Evolutionary conservation across 257 asterid species (phyloP).

Genomic region (Coffea eugenioides): DNA sequence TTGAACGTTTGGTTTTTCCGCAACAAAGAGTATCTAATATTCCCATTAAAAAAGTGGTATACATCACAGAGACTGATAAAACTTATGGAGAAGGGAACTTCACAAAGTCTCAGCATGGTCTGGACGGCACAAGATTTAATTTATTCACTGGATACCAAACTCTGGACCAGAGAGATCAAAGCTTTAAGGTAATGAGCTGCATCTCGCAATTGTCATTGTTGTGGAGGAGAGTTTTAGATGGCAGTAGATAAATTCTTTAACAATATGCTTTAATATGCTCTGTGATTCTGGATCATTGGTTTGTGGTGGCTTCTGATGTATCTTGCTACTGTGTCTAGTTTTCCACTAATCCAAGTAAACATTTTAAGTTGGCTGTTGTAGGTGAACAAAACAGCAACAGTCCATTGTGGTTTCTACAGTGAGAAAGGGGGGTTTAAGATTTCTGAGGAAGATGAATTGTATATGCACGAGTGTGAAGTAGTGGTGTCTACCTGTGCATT

Average conservation of each 20-base stretch:
- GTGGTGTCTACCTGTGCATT: conserved; percentile 99
- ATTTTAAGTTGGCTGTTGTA: conserved; percentile 29
- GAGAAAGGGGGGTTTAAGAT: conserved; percentile 83
- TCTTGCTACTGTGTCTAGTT: neutral
- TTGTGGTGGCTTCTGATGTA: neutral
- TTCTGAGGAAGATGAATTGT: conserved; percentile 71
- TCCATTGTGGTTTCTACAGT: conserved; percentile 79
- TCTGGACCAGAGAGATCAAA: conserved; percentile 69
- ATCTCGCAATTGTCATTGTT: neutral
- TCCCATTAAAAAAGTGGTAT: conserved; percentile 56
- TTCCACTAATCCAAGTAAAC: neutral
- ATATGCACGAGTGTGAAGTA: conserved; percentile 70
- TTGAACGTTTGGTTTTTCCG: conserved; percentile 70
- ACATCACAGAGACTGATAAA: conserved; percentile 43
- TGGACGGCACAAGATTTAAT: conserved; percentile 62
- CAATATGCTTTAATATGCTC: neutral
- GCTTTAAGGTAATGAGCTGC: conserved; percentile 57
- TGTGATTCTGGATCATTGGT: neutral
- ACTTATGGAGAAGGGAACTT: conserved; percentile 31
- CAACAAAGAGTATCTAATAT: conserved; percentile 32
- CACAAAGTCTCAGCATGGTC: conserved; percentile 39
- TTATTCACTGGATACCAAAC: conserved; percentile 92
- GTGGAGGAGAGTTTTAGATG: neutral
- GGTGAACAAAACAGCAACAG: conserved; percentile 53
- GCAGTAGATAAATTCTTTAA: neutral